Base-by-base conservation (phyloP, 345 rosid genomes). In the Eucalyptus cloeziana region DNA sequence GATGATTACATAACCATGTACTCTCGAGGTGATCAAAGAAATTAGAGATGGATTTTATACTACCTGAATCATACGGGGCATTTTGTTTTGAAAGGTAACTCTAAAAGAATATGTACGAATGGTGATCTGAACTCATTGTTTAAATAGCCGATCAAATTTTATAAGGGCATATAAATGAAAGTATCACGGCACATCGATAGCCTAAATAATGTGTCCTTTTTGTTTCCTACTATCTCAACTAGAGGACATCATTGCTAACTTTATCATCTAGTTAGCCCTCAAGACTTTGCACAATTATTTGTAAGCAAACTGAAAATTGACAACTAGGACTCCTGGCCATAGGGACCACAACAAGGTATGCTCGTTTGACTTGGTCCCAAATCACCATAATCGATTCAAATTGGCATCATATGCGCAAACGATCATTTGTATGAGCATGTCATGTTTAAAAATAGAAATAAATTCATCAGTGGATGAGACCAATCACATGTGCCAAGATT, bases 11-110 rank as follows among this genome's bases (percentile, higher is more conserved):
- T 1, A 3, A 37, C 3, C 5, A 11, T 4, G 6, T 76, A 22
- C 7, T 76, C 27, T 76, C 8, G 0, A 15, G 14, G 3, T 7
- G 15, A 21, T 37, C 5, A 21, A 21, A 76, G 45, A 37, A 1
- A 10, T 33, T 3, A 1, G 2, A 33, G 7, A 5, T 11, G 24
- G 5, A 8, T 69, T 69, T 17, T 62, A 2, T 30, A 30, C 6
- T 40, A 2, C 0, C 0, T 3, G 27, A 37, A 71, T 71, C 15
- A 3, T 24, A 3, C 1, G 3, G 19, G 14, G 1, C 4, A 10
- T 71, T 71, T 71, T 1, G 2, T 1, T 19, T 71, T 71, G 3
- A 5, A 19, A 0, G 8, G 5, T 10, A 1, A 37, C 1, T 37
- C 27, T 19, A 0, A 76, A 40, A 11, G 7, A 76, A 37, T 76